phyloP scores from a whole-genome alignment of 2,329 filamentous ascomycete species.

The Pestalotiopsis sp. region DNA sequence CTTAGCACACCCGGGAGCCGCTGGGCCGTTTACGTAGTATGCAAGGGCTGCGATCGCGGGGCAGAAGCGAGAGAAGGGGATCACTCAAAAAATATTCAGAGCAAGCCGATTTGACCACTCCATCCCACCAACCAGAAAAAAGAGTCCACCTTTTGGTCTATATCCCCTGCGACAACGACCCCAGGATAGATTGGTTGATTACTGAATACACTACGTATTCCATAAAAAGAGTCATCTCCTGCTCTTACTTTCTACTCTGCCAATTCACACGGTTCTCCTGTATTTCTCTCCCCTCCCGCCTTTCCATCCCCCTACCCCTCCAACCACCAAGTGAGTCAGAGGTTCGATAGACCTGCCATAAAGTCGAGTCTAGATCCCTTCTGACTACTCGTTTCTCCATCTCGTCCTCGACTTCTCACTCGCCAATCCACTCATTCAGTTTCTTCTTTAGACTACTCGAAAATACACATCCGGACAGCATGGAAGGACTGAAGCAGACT shows the following conservation, averaged over 20 bases:
- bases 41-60: background rate
- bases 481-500: constrained; percentile 62
- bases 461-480: constrained; percentile 30
- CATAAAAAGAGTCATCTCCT: background rate
- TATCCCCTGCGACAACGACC: background rate
- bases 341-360: background rate
- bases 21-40: background rate
- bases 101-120: background rate
- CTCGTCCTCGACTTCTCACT: constrained; percentile 3
- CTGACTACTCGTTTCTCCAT: background rate
- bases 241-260: background rate
- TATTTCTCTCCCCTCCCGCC: background rate
- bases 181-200: background rate
- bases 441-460: background rate
- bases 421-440: background rate
- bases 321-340: constrained; percentile 3
- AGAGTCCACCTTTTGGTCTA: background rate
- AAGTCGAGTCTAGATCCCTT: background rate
- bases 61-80: background rate
- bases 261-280: background rate
- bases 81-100: background rate
- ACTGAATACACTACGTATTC: background rate
- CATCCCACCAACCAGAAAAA: background rate
- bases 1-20: background rate
- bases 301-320: background rate